A percentile compares a stretch with the other conserved stretches of the same genome.
Evolutionary conservation across 306 rosid species (phyloP).

Genomic region (Gastrolobium bilobum): DNA sequence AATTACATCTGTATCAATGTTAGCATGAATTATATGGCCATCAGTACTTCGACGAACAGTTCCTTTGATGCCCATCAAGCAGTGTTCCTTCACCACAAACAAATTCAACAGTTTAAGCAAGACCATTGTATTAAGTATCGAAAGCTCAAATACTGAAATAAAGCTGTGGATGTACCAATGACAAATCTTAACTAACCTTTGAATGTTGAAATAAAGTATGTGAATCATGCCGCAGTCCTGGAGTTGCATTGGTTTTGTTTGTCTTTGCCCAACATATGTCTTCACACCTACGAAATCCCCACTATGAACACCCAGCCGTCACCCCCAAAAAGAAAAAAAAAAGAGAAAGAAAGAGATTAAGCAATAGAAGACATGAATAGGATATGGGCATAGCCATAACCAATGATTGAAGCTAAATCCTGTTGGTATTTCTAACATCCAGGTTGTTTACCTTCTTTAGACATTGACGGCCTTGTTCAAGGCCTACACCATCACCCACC

Average conservation of each 20-base stretch:
- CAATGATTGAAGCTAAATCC: constrained; percentile 20
- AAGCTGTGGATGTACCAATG: constrained; percentile 18
- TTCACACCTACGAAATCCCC: constrained; percentile 99
- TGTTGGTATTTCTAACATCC: constrained; percentile 17
- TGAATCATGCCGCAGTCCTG: constrained; percentile 93
- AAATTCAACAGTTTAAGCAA: constrained; percentile 36
- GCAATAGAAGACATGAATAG: constrained; percentile 26
- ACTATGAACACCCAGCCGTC: constrained; percentile 63
- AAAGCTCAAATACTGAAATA: constrained; percentile 30
- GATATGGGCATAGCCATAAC: constrained; percentile 36
- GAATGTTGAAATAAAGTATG: constrained; percentile 99
- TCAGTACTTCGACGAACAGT: constrained; percentile 99
- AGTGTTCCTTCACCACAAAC: constrained; percentile 79
- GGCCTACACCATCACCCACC: constrained; percentile 99
- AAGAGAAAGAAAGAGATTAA: constrained; percentile 18
- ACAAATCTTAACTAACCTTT: constrained; percentile 67
- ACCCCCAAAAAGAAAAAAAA: constrained; percentile 44
- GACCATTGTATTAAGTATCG: background rate
- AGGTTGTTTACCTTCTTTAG: constrained; percentile 80
- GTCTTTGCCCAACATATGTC: constrained; percentile 99
- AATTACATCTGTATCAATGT: constrained; percentile 97
- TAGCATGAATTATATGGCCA: constrained; percentile 99
- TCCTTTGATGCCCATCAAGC: constrained; percentile 99
- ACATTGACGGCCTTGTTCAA: constrained; percentile 99
- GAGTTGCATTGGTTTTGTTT: constrained; percentile 88